Conservation (phyloP, 495 filamentous ascomycete species). For the Aspergillus wentii region DNA sequence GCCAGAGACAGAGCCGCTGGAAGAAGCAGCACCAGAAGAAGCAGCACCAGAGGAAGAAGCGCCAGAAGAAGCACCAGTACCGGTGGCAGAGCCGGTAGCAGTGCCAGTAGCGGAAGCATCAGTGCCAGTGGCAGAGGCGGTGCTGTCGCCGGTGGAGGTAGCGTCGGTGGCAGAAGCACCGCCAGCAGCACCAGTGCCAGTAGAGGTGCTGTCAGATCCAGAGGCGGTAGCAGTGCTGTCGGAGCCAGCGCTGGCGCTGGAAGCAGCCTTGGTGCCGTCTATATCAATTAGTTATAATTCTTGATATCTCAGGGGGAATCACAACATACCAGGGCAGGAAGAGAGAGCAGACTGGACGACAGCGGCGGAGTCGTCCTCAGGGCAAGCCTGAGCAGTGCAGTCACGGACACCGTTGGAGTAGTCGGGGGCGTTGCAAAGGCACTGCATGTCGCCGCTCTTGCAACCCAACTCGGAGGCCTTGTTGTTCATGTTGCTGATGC, state of each 20-base stretch:
- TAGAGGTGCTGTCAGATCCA: slow-evolving; percentile 22
- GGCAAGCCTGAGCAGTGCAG: slow-evolving; percentile 67
- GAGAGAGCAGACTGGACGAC: slow-evolving; percentile 32
- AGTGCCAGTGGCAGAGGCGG: slow-evolving; percentile 3
- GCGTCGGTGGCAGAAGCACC: slow-evolving; percentile 5
- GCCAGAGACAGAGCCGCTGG: slow-evolving; percentile 2
- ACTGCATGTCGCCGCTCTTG: slow-evolving; percentile 46
- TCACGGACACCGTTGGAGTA: slow-evolving; percentile 76
- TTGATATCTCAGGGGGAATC: not conserved
- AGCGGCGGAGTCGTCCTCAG: slow-evolving; percentile 33
- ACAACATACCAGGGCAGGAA: slow-evolving; percentile 23
- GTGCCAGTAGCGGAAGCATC: no score
- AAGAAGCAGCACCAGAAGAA: slow-evolving; percentile 7
- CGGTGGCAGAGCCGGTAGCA: no score
- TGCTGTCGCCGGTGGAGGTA: slow-evolving; percentile 9
- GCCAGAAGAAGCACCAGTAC: slow-evolving; percentile 3
- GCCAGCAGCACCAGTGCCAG: slow-evolving; percentile 22
- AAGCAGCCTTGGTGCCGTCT: slow-evolving; percentile 8
- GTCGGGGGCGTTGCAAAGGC: slow-evolving; percentile 65
- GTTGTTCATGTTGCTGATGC: slow-evolving; percentile 66
- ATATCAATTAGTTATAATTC: slow-evolving; percentile 6
- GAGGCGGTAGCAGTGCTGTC: not conserved
- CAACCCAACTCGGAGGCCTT: slow-evolving; percentile 60
- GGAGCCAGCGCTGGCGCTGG: slow-evolving; percentile 3
- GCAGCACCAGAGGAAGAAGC: not conserved